Conservation (phyloP, 441 rosid species). For the Erysimum cheiri region DNA sequence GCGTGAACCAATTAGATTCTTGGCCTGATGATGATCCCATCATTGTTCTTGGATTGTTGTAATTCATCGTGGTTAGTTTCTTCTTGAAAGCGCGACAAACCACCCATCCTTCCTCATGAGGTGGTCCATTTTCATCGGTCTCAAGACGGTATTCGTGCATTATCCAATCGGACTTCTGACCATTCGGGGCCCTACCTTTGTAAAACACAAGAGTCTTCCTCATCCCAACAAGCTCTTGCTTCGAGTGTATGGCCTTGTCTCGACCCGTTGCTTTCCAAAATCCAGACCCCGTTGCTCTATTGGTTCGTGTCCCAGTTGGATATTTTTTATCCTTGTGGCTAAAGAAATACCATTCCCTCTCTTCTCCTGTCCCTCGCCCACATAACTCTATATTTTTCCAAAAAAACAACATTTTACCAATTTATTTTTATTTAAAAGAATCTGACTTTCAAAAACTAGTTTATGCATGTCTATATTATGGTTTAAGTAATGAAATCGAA, state of each 20-base stretch:
- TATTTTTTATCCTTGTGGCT: slow-evolving; percentile 80
- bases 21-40: slow-evolving; percentile 80
- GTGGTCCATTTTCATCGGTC: slow-evolving; percentile 82
- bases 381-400: slow-evolving; percentile 55
- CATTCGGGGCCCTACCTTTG: slow-evolving; percentile 78
- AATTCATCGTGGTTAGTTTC: slow-evolving; percentile 55
- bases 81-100: slow-evolving; percentile 96
- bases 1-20: slow-evolving; percentile 42
- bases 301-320: slow-evolving; percentile 76
- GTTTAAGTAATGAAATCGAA: neutral
- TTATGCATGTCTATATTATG: neutral
- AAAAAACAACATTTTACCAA: neutral
- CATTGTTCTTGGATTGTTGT: slow-evolving; percentile 63
- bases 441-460: neutral
- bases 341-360: slow-evolving; percentile 77
- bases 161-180: slow-evolving; percentile 77
- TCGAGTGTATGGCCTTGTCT: slow-evolving; percentile 64
- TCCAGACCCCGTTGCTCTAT: slow-evolving; percentile 72
- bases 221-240: slow-evolving; percentile 67
- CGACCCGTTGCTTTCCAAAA: slow-evolving; percentile 90
- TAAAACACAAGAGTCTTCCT: slow-evolving; percentile 80
- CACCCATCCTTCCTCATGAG: slow-evolving; percentile 99
- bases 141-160: slow-evolving; percentile 81
- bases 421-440: neutral
- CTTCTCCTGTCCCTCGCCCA: slow-evolving; percentile 73